Conservation (phyloP, 2,329 filamentous ascomycete species). For the Aureobasidium subglaciale region DNA sequence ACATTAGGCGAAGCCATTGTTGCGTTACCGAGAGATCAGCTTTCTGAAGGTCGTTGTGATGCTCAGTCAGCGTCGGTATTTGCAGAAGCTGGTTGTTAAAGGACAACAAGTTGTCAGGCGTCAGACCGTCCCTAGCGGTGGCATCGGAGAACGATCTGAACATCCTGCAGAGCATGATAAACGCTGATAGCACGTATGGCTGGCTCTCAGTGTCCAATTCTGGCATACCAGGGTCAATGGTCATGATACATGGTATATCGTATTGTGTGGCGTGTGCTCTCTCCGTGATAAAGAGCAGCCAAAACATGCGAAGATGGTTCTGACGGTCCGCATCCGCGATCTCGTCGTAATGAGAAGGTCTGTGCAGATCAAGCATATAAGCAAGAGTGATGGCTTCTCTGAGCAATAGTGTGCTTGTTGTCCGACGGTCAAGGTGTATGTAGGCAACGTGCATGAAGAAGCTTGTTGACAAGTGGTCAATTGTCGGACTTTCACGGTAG, state of each 20-base stretch:
- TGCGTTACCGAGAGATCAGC: slow-evolving; percentile 19
- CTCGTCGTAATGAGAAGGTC: slow-evolving; percentile 13
- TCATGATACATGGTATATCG: slow-evolving; percentile 16
- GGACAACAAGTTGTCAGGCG: not conserved
- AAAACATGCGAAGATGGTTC: slow-evolving; percentile 14
- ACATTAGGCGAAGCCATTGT: slow-evolving; percentile 20
- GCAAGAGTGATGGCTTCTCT: slow-evolving; percentile 18
- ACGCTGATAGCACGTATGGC: slow-evolving; percentile 7
- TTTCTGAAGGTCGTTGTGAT: slow-evolving; percentile 16
- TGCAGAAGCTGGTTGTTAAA: slow-evolving; percentile 12
- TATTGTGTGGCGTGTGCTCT: slow-evolving; percentile 12
- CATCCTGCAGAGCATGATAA: slow-evolving; percentile 19
- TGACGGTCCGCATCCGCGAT: not conserved
- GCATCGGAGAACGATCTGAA: slow-evolving; percentile 8
- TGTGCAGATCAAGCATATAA: slow-evolving; percentile 18
- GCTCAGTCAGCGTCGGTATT: not conserved
- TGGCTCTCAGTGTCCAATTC: not conserved
- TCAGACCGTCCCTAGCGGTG: not conserved
- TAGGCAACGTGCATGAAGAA: slow-evolving; percentile 20
- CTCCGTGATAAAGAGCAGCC: slow-evolving; percentile 21
- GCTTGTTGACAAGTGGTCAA: slow-evolving; percentile 10
- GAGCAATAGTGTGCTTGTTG: slow-evolving; percentile 17
- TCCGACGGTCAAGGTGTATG: slow-evolving; percentile 13
- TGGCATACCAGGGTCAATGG: slow-evolving; percentile 8
- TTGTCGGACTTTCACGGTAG: slow-evolving; percentile 16